Percentiles rank a stretch among this genome's conserved stretches.
Evolutionary conservation across 2,329 filamentous ascomycete species (phyloP).

Genomic region (Colletotrichum tofieldiae): DNA sequence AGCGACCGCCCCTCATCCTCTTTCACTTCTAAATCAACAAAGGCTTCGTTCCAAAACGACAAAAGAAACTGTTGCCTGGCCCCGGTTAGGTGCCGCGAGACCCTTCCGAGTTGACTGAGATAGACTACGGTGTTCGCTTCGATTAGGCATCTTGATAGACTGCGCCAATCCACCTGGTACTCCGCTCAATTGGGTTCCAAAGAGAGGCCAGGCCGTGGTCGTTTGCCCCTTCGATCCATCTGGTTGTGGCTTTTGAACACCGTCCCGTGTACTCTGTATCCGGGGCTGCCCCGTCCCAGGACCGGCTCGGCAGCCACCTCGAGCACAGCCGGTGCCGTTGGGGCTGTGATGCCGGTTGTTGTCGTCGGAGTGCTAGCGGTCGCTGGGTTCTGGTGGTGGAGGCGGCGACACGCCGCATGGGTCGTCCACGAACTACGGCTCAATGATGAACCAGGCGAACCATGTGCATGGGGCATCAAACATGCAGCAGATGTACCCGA

Average conservation of each 20-base stretch:
- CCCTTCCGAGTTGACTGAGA: slow-evolving; percentile 7
- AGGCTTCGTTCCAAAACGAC: neutral
- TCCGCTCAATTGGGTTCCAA: neutral
- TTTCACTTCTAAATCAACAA: slow-evolving; percentile 17
- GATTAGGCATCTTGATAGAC: neutral
- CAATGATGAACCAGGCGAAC: no score
- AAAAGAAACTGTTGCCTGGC: slow-evolving; percentile 22
- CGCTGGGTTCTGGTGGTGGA: no score
- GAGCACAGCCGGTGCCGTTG: no score
- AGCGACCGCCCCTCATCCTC: neutral
- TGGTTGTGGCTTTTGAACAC: neutral
- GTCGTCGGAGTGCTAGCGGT: no score
- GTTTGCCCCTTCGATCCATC: neutral
- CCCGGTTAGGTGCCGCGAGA: neutral
- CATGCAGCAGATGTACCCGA: no score
- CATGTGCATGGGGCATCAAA: no score
- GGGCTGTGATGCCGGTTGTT: no score
- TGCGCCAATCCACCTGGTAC: neutral
- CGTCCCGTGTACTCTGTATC: neutral
- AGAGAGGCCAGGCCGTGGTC: neutral
- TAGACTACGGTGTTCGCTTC: slow-evolving; percentile 9
- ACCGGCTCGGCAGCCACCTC: no score
- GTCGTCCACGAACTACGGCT: no score
- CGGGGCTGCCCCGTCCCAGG: no score
- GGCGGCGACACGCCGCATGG: no score